Base-by-base conservation (phyloP, 257 asterid genomes). In the Paraleonurus japonicus region DNA sequence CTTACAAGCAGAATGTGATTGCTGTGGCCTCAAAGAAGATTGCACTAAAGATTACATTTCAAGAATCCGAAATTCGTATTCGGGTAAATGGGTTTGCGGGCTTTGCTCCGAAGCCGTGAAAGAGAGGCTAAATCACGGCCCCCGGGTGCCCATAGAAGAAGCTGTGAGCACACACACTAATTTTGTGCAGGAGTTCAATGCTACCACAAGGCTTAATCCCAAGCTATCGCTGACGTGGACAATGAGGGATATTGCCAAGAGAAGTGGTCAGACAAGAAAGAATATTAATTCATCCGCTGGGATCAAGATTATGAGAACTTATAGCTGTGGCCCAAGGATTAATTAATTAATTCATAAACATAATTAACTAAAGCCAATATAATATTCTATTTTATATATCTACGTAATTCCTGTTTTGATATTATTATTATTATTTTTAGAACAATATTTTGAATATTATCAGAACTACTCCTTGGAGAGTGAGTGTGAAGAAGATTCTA, bases 11-110 rank as follows among this genome's bases (percentile, higher is more conserved):
- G 85, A 82, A 55, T 87, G 92, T 1, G 85, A 83, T 3, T 87
- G 92, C 27, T 87, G 92, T 57, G 88, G 90, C 19, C 81, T 82
- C 51, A 77, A 62, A 30, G 90, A 87, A 65, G 92, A 81, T 7
- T 85, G 84, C 79, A 81, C 90, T 1, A 71, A 50, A 45, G 76
- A 63, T 0, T 87, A 87, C 70, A 61, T 85, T 23, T 11, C 58
- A 1, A 72, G 79, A 13, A 77, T 74, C 58, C 81, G 79, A n/a
- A 61, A 61, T 6, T 79, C 74, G 19, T 73, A 33, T 74, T 87
- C 84, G 48, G 92, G 85, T 23, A 78, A 58, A 72, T 85, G 88
- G 90, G 76, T 85, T 8, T 87, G 92, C 57, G 92, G 92, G 74
- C 86, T 87, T 16, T 82, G 92, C 71, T 81, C 83, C 2, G 88